Base-by-base conservation (phyloP, 192 early-diverging fungal genomes). In the Umbelopsis sp. region DNA sequence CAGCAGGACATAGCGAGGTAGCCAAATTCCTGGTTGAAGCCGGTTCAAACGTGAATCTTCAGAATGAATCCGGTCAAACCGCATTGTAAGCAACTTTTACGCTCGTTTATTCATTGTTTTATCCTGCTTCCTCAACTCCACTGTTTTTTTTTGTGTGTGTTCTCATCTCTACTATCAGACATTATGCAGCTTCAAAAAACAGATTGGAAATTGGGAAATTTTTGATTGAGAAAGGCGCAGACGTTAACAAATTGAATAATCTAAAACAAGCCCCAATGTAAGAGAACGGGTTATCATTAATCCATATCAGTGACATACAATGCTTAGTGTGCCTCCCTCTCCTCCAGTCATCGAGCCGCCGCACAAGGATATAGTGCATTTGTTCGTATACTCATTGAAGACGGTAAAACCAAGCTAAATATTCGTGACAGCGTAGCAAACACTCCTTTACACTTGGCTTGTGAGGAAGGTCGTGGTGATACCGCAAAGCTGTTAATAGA, bases 111-210 rank as follows among this genome's bases (percentile, higher is more conserved):
- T 31, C 3, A 22, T 17, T 24, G 25, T 68, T 45, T 11, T 29
- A 7, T 16, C 36, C 20, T 5, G 0, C 25, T 29, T 3, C 4
- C 45, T 47, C 45, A 20, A 2, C 14, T 8, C 36, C 8, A 8
- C 36, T 3, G 36, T n/a, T n/a, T n/a, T n/a, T n/a, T n/a, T n/a
- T n/a, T n/a, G n/a, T n/a, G n/a, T n/a, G n/a, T n/a, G n/a, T n/a
- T n/a, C n/a, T n/a, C n/a, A n/a, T n/a, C n/a, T n/a, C n/a, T 38
- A 24, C 21, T n/a, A n/a, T n/a, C 8, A 84, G 82, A 38, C 85
- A 85, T 70, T 89, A 89, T 62, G 88, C 83, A 16, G 83, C 86
- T 3, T 89, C 88, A 17, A 88, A 88, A 66, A 88, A 87, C 73
- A 80, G 77, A 51, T 47, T 52, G 17, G 69, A 68, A 43, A 67